A percentile compares a stretch with the other conserved stretches of the same genome.
These are phyloP conservation scores for Penicillium paxilli DNA, from an alignment of 495 filamentous ascomycete species.

Conservation along the genomic window DNA sequence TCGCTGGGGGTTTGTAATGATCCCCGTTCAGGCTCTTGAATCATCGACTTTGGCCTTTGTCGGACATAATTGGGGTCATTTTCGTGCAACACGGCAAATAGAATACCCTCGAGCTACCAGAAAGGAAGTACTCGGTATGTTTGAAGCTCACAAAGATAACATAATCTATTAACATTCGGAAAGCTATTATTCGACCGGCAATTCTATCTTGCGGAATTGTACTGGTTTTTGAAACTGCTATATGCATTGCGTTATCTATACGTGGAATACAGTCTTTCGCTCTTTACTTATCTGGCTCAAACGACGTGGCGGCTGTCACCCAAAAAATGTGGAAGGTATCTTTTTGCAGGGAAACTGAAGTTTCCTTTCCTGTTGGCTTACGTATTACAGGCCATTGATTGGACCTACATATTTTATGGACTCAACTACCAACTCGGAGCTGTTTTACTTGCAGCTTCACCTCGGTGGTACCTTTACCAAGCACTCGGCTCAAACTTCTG, in stretches of 20 bases:
- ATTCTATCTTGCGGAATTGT: constrained; percentile 51
- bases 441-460: constrained; percentile 63
- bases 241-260: constrained; percentile 62
- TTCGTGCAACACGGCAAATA: constrained; percentile 43
- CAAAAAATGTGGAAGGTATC: constrained; percentile 63
- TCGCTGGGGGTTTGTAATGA: constrained; percentile 78
- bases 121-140: constrained; percentile 27
- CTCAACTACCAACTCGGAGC: constrained; percentile 62
- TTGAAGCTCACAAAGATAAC: background rate
- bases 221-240: constrained; percentile 57
- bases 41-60: constrained; percentile 64
- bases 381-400: constrained; percentile 53
- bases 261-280: constrained; percentile 61
- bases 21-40: constrained; percentile 68
- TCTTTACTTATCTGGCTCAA: constrained; percentile 54
- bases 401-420: constrained; percentile 77
- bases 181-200: constrained; percentile 56
- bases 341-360: constrained; percentile 6
- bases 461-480: constrained; percentile 71
- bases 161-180: too few species aligned
- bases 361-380: background rate
- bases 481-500: constrained; percentile 62
- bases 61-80: constrained; percentile 67
- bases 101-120: constrained; percentile 28
- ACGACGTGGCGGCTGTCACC: constrained; percentile 59